A percentile compares a stretch with the other conserved stretches of the same genome.
These are phyloP conservation scores for Magnusiomyces suaveolens DNA, from an alignment of 1,139 yeast species.

Conservation along the genomic window DNA sequence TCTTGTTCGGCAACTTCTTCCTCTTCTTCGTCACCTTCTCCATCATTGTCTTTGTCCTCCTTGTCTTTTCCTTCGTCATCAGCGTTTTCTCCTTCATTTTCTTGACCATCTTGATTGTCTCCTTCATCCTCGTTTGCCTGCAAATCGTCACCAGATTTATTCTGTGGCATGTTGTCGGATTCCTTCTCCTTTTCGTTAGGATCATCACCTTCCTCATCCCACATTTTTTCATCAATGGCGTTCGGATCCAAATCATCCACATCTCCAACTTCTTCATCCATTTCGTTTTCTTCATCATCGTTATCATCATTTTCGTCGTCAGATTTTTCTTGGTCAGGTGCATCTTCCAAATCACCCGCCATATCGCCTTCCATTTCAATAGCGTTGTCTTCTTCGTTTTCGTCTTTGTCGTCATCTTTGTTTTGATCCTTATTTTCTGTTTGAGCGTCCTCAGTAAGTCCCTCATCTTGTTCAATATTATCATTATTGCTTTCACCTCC, in stretches of 20 bases:
- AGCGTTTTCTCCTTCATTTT: slow-evolving; percentile 27
- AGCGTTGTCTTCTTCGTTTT: slow-evolving; percentile 51
- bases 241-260: slow-evolving; percentile 87
- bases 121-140: slow-evolving; percentile 69
- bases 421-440: slow-evolving; percentile 68
- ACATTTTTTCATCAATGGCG: slow-evolving; percentile 95
- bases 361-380: slow-evolving; percentile 93
- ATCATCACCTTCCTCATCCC: slow-evolving; percentile 88
- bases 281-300: slow-evolving; percentile 47
- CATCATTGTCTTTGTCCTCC: slow-evolving; percentile 25
- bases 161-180: slow-evolving; percentile 54
- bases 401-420: slow-evolving; percentile 51
- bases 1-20: slow-evolving; percentile 36
- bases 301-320: slow-evolving; percentile 46
- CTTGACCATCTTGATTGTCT: slow-evolving; percentile 54
- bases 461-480: slow-evolving; percentile 89
- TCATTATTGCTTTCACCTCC: slow-evolving; percentile 76
- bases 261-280: slow-evolving; percentile 87
- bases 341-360: slow-evolving; percentile 86
- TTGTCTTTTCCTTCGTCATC: slow-evolving; percentile 14
- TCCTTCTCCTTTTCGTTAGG: slow-evolving; percentile 52
- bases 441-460: slow-evolving; percentile 80
- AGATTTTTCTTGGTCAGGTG: slow-evolving; percentile 48
- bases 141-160: slow-evolving; percentile 45
- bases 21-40: slow-evolving; percentile 32